Conservation (phyloP, 768 basidiomycete genomes). For the Boletellus ananas region DNA sequence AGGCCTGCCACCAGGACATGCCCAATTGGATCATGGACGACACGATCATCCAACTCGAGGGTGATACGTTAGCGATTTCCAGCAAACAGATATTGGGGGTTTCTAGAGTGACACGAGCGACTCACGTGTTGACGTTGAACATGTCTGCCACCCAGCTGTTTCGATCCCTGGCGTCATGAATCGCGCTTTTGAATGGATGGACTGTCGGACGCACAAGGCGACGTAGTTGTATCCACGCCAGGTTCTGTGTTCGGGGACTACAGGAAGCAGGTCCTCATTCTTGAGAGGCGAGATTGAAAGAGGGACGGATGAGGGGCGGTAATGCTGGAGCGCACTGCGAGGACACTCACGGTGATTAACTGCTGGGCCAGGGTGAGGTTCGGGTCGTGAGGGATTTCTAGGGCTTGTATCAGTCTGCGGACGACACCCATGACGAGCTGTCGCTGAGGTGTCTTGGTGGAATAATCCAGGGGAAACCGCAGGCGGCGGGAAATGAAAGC, state of each 20-base stretch:
- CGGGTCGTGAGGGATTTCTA: constrained; percentile 54
- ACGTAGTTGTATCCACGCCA: constrained; percentile 68
- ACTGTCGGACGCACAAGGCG: constrained; percentile 46
- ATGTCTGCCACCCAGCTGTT: constrained; percentile 75
- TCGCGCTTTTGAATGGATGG: not conserved
- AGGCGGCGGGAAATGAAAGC: not conserved
- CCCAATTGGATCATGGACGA: constrained; percentile 71
- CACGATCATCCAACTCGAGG: constrained; percentile 66
- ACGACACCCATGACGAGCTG: constrained; percentile 20
- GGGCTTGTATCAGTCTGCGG: constrained; percentile 23
- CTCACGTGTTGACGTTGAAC: constrained; percentile 75
- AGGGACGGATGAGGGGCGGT: constrained; percentile 1
- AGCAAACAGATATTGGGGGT: not conserved
- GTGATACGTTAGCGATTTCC: constrained; percentile 1
- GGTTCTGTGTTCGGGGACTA: constrained; percentile 55
- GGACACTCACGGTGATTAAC: constrained; percentile 49
- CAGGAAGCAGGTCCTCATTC: constrained; percentile 75
- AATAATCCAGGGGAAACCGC: constrained; percentile 2
- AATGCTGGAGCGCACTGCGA: not conserved
- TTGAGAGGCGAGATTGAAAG: constrained; percentile 28
- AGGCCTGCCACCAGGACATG: constrained; percentile 81
- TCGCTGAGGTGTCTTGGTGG: constrained; percentile 1
- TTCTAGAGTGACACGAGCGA: constrained; percentile 8
- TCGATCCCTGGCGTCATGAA: constrained; percentile 2
- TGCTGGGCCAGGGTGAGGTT: constrained; percentile 51